Evolutionary conservation across 139 green algal species (phyloP).

Genomic region (Desmodesmus armatus): DNA sequence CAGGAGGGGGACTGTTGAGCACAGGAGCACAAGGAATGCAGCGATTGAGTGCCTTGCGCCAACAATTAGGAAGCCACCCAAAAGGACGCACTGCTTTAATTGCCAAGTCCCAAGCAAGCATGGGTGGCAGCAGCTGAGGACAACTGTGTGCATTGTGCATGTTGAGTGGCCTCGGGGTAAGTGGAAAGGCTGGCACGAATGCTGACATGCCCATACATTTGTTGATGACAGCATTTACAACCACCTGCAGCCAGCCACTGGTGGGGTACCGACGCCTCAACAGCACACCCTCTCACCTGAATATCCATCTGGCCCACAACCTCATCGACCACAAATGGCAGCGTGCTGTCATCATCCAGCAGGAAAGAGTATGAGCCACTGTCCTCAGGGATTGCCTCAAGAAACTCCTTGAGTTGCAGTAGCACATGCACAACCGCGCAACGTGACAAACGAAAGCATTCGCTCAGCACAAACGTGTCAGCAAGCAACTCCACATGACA

Average conservation of each 20-base stretch:
- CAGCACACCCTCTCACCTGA: slow-evolving; percentile 45
- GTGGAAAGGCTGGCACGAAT: no score
- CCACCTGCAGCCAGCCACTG: no score
- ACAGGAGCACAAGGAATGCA: background rate
- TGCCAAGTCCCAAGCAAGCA: background rate
- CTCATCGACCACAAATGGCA: slow-evolving; percentile 81
- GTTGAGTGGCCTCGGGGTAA: no score
- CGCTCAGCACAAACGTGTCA: no score
- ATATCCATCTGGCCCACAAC: slow-evolving; percentile 70
- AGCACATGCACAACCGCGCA: slow-evolving; percentile 54
- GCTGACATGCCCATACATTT: no score
- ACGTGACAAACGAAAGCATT: background rate
- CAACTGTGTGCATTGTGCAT: background rate
- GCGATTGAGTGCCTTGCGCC: background rate
- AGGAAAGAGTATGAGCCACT: slow-evolving; percentile 92
- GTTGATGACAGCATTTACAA: no score
- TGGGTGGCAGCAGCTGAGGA: background rate
- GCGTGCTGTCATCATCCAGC: slow-evolving; percentile 96
- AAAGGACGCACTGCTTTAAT: no score
- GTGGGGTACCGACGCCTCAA: background rate
- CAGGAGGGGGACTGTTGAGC: background rate
- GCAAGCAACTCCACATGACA: no score
- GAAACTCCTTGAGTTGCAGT: slow-evolving; percentile 85
- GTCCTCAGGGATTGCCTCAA: slow-evolving; percentile 85
- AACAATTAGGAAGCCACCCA: no score